A percentile compares a stretch with the other conserved stretches of the same genome.
Evolutionary conservation across 2,329 filamentous ascomycete genomes (phyloP).

Genomic region (Sporothrix pallida): DNA sequence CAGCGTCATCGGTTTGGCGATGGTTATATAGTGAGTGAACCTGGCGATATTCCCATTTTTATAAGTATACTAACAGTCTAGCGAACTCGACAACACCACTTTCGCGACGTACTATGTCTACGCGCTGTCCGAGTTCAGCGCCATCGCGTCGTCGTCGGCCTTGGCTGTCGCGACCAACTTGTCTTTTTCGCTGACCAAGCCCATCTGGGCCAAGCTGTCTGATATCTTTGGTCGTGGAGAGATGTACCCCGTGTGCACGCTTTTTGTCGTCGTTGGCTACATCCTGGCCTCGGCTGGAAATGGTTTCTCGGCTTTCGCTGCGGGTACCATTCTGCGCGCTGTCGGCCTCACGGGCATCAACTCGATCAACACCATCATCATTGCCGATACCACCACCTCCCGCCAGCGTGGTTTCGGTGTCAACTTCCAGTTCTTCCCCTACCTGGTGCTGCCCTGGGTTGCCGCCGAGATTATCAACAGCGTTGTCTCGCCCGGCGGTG

Average conservation of each 20-base stretch:
- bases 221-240: slow-evolving; percentile 68
- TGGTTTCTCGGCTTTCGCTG: slow-evolving; percentile 58
- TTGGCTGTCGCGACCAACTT: slow-evolving; percentile 45
- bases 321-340: slow-evolving; percentile 63
- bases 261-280: slow-evolving; percentile 62
- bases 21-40: slow-evolving; percentile 26
- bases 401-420: slow-evolving; percentile 59
- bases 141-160: slow-evolving; percentile 42
- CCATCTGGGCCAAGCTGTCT: slow-evolving; percentile 65
- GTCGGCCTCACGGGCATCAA: slow-evolving; percentile 65
- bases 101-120: slow-evolving; percentile 44
- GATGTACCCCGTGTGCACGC: slow-evolving; percentile 61
- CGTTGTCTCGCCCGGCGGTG: slow-evolving; percentile 40
- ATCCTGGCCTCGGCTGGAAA: slow-evolving; percentile 61
- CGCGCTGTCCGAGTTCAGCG: slow-evolving; percentile 44
- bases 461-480: slow-evolving; percentile 56
- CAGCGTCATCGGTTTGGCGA: slow-evolving; percentile 25
- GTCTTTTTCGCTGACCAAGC: slow-evolving; percentile 60
- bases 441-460: slow-evolving; percentile 62
- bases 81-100: slow-evolving; percentile 43
- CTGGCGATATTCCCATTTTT: neutral
- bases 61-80: slow-evolving; percentile 16
- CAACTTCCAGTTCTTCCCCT: slow-evolving; percentile 58
- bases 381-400: slow-evolving; percentile 62
- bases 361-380: slow-evolving; percentile 67